Evolutionary conservation across 2,329 filamentous ascomycete genomes (phyloP).

Genomic region (Onygena corvina): DNA sequence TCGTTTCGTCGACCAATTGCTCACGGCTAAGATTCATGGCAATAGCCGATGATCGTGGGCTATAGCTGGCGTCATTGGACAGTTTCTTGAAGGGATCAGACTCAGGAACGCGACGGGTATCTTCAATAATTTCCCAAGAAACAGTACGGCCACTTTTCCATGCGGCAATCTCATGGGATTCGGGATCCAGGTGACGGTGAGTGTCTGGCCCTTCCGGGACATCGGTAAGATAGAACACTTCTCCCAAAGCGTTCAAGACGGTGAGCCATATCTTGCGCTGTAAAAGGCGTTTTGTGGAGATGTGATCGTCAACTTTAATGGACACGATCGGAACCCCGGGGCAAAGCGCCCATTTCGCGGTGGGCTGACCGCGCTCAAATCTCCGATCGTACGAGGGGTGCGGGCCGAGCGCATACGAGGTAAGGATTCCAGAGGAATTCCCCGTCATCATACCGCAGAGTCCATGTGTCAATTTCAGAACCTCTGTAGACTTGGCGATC

Average conservation of each 20-base stretch:
- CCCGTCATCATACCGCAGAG: constrained; percentile 72
- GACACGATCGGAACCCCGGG: constrained; percentile 85
- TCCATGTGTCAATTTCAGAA: constrained; percentile 61
- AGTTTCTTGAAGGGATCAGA: constrained; percentile 62
- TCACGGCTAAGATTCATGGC: constrained; percentile 57
- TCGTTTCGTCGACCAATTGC: constrained; percentile 63
- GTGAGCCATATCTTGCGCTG: constrained; percentile 75
- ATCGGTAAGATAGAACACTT: constrained; percentile 73
- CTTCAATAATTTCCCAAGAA: constrained; percentile 69
- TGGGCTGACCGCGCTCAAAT: constrained; percentile 62
- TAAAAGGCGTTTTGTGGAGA: constrained; percentile 56
- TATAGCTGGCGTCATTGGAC: constrained; percentile 60
- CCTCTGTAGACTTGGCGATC: constrained; percentile 69
- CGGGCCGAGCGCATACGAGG: constrained; percentile 63
- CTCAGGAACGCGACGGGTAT: constrained; percentile 58
- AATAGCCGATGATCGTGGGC: constrained; percentile 64
- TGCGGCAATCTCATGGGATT: constrained; percentile 53
- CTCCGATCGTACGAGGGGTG: constrained; percentile 49
- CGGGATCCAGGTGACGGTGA: constrained; percentile 33
- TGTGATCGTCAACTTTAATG: constrained; percentile 72
- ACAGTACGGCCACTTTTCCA: constrained; percentile 71
- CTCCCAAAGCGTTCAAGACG: constrained; percentile 83
- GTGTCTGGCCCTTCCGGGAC: constrained; percentile 48
- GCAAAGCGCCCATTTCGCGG: constrained; percentile 77
- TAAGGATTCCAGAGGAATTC: constrained; percentile 70